Conservation (phyloP, 2,329 filamentous ascomycete genomes). For the Calonectria hongkongensis region DNA sequence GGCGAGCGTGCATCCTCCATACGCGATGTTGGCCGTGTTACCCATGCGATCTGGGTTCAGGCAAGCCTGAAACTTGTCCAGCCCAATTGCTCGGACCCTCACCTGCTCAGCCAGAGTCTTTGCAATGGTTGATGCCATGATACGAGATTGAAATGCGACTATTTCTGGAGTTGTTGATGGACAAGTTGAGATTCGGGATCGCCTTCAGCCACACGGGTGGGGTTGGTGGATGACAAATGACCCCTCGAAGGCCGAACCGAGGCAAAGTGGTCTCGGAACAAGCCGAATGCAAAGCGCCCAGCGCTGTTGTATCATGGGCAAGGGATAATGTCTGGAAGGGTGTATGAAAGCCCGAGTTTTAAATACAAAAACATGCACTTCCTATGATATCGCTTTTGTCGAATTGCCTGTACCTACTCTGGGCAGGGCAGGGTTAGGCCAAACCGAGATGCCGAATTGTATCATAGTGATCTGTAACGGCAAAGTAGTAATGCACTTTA, state of each 20-base stretch:
- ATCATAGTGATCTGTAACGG: too few species aligned
- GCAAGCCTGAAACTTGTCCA: not conserved
- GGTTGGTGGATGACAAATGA: constrained; percentile 4
- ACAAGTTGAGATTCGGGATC: too few species aligned
- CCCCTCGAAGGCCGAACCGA: not conserved
- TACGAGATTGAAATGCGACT: not conserved
- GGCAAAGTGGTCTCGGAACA: constrained; percentile 3
- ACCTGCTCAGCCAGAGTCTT: constrained; percentile 1
- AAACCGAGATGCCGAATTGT: too few species aligned
- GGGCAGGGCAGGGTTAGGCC: too few species aligned
- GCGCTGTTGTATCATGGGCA: not conserved
- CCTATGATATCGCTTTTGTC: too few species aligned
- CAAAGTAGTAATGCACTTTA: too few species aligned
- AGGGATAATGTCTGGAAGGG: not conserved
- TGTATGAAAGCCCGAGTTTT: too few species aligned
- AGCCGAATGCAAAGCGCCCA: not conserved
- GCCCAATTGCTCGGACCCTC: not conserved
- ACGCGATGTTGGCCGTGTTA: not conserved
- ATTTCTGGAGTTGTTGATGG: not conserved
- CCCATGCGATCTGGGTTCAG: constrained; percentile 1
- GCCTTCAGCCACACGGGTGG: not conserved
- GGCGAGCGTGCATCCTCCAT: constrained; percentile 5
- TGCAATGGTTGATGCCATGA: not conserved
- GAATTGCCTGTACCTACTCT: too few species aligned
- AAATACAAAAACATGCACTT: too few species aligned